Conservation (phyloP, 1,139 yeast species). For the Hyphopichia buzzinii region DNA sequence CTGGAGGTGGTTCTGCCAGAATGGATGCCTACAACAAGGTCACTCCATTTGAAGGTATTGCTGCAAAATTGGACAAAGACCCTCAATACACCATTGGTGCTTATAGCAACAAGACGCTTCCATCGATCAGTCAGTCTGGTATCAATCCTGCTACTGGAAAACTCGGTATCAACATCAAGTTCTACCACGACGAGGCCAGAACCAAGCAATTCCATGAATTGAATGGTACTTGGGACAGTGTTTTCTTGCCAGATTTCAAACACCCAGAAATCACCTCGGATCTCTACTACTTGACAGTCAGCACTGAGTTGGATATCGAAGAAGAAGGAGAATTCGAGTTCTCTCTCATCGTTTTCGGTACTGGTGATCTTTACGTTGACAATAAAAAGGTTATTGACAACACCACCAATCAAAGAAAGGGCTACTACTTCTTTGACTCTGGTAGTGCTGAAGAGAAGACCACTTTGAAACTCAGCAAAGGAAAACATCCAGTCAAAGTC, state of each 20-base stretch:
- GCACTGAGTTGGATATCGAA: constrained; percentile 42
- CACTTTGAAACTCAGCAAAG: constrained; percentile 32
- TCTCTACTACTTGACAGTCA: constrained; percentile 42
- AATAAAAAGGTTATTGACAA: constrained; percentile 56
- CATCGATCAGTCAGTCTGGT: constrained; percentile 24
- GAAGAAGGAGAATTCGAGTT: constrained; percentile 49
- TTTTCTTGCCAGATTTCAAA: constrained; percentile 50
- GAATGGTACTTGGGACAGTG: constrained; percentile 28
- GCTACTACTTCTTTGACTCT: constrained; percentile 46
- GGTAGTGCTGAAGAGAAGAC: constrained; percentile 49
- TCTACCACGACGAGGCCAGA: constrained; percentile 32
- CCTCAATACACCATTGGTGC: constrained; percentile 31
- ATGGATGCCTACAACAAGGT: constrained; percentile 28
- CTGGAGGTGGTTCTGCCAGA: constrained; percentile 41
- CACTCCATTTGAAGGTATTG: constrained; percentile 34
- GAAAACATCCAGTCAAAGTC: constrained; percentile 40
- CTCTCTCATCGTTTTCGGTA: constrained; percentile 52
- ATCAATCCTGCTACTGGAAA: constrained; percentile 28
- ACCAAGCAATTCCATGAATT: constrained; percentile 38
- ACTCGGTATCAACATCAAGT: constrained; percentile 35
- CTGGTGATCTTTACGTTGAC: constrained; percentile 52
- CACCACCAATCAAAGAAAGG: constrained; percentile 49
- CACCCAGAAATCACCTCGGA: constrained; percentile 22
- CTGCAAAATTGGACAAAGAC: constrained; percentile 13
- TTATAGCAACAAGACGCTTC: constrained; percentile 25